phyloP scores from a whole-genome alignment of 768 basidiomycete species.

The Collybia nuda region DNA sequence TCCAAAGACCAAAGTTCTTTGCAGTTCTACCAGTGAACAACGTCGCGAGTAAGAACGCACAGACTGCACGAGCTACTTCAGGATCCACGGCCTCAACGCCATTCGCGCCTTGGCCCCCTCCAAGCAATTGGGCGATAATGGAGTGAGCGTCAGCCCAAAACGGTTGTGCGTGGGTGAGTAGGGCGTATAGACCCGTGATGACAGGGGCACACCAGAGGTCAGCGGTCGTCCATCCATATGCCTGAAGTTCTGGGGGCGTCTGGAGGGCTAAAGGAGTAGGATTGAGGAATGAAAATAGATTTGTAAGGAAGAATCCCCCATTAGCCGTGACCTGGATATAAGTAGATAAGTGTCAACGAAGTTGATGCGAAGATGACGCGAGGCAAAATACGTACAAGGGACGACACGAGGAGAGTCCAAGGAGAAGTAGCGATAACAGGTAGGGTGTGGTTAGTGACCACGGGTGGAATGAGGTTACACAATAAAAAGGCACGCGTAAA shows the following conservation, averaged over 20 bases:
- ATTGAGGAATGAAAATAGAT: constrained; percentile 72
- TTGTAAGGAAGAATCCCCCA: constrained; percentile 78
- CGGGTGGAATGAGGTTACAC: constrained; percentile 73
- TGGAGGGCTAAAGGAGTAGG: constrained; percentile 66
- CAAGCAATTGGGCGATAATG: constrained; percentile 46
- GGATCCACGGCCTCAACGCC: constrained; percentile 52
- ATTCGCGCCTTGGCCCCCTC: constrained; percentile 30
- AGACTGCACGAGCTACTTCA: constrained; percentile 68
- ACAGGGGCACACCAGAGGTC: constrained; percentile 87
- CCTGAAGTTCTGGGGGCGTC: constrained; percentile 77
- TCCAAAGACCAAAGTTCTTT: constrained; percentile 55
- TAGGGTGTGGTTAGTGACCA: constrained; percentile 54
- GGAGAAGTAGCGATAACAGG: constrained; percentile 61
- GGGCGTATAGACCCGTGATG: constrained; percentile 75
- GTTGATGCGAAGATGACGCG: not conserved
- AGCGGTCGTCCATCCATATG: constrained; percentile 83
- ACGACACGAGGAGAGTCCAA: constrained; percentile 73
- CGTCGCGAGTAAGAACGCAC: constrained; percentile 60
- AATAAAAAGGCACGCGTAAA: constrained; percentile 78
- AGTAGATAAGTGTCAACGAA: not conserved
- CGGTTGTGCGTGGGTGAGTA: constrained; percentile 84
- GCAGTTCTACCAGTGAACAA: constrained; percentile 66
- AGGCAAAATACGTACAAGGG: constrained; percentile 50
- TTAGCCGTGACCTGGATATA: constrained; percentile 62
- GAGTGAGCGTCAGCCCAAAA: constrained; percentile 69